A percentile compares a stretch with the other conserved stretches of the same genome.
phyloP scores from a whole-genome alignment of 1,139 yeast species.

The Groenewaldozyma sp. region DNA sequence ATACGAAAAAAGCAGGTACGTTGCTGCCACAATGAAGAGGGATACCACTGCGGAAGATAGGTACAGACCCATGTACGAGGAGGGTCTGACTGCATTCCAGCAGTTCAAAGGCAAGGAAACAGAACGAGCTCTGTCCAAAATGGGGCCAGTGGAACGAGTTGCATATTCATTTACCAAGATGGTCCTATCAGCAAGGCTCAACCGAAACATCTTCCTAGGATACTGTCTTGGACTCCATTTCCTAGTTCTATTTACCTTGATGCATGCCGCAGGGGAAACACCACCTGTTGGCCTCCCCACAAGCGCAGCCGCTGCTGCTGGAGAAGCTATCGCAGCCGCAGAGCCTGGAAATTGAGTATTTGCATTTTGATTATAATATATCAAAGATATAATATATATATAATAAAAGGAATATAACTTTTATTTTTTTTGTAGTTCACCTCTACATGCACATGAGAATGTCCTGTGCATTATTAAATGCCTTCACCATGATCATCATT shows the following conservation, averaged over 20 bases:
- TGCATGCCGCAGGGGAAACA: constrained; percentile 10
- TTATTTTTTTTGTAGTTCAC: no score
- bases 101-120: constrained; percentile 73
- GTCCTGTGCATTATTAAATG: no score
- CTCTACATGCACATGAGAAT: no score
- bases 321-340: constrained; percentile 1
- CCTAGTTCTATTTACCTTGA: constrained; percentile 49
- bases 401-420: no score
- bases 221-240: constrained; percentile 74
- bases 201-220: constrained; percentile 61
- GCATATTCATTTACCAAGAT: constrained; percentile 67
- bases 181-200: constrained; percentile 60
- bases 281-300: constrained; percentile 3
- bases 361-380: no score
- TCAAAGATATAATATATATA: no score
- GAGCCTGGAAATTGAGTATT: no score
- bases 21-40: constrained; percentile 34
- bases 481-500: constrained; percentile 1
- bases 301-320: constrained; percentile 1
- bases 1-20: constrained; percentile 71
- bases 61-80: constrained; percentile 61
- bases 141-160: constrained; percentile 74
- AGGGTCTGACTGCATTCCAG: constrained; percentile 73
- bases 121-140: constrained; percentile 60
- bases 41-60: constrained; percentile 37